These are phyloP conservation scores for Ophiorrhiza pumila DNA, from an alignment of 257 asterid genomes.

Conservation along the genomic window DNA sequence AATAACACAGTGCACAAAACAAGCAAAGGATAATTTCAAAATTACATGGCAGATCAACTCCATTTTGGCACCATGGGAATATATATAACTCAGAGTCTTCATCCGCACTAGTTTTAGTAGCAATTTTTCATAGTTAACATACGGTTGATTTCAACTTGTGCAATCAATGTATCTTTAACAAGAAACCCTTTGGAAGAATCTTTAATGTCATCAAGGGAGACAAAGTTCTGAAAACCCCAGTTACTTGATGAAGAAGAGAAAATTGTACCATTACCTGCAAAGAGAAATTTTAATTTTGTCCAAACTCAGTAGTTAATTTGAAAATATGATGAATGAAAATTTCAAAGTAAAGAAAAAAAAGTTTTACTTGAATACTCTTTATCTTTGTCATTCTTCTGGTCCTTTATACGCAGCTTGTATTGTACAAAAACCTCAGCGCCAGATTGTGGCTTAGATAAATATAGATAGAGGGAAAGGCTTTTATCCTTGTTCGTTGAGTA, in stretches of 20 bases:
- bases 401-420: not conserved
- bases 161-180: too few relatives aligned
- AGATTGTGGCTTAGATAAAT: not conserved
- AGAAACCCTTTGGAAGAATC: not conserved
- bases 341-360: too few relatives aligned
- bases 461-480: not conserved
- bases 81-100: too few relatives aligned
- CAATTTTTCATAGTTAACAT: not conserved
- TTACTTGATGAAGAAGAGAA: not conserved
- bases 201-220: not conserved
- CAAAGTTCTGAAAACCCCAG: not conserved
- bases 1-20: too few relatives aligned
- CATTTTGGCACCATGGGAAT: too few relatives aligned
- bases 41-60: too few relatives aligned
- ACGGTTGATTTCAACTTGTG: not conserved
- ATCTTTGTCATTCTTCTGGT: not conserved
- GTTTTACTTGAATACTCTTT: not conserved
- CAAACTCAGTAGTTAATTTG: too few relatives aligned
- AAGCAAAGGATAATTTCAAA: too few relatives aligned
- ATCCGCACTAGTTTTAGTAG: too few relatives aligned
- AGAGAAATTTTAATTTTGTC: too few relatives aligned
- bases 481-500: not conserved
- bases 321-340: too few relatives aligned
- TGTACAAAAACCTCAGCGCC: not conserved
- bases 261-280: not conserved